A percentile compares a stretch with the other conserved stretches of the same genome.
Evolutionary conservation across 2,329 filamentous ascomycete genomes (phyloP).

Genomic region (Talaromyces amestolkiae): DNA sequence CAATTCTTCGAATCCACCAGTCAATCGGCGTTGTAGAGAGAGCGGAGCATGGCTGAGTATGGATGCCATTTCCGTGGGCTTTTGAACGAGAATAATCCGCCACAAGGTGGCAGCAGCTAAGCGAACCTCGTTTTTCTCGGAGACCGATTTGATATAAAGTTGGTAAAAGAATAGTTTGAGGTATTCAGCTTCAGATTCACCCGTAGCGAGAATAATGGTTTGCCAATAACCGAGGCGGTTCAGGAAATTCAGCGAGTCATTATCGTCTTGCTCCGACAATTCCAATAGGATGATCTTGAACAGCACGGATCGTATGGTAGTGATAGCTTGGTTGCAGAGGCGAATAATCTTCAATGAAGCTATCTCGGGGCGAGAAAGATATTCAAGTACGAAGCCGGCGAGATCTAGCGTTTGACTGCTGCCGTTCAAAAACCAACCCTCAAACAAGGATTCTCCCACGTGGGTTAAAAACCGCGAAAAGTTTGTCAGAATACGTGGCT

Average conservation of each 20-base stretch:
- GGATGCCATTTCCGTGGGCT: conserved; percentile 73
- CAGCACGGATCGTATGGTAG: conserved; percentile 72
- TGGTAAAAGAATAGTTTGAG: conserved; percentile 88
- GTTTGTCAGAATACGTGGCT: conserved; percentile 83
- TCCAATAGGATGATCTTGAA: conserved; percentile 75
- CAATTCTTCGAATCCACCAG: conserved; percentile 75
- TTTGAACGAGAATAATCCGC: conserved; percentile 91
- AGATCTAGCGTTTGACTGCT: conserved; percentile 83
- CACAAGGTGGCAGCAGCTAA: conserved; percentile 78
- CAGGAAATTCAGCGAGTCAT: conserved; percentile 69
- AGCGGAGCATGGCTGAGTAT: conserved; percentile 71
- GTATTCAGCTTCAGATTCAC: conserved; percentile 75
- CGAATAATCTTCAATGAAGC: conserved; percentile 79
- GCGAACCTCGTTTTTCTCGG: conserved; percentile 64
- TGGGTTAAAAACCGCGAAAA: conserved; percentile 76
- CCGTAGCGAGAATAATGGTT: conserved; percentile 75
- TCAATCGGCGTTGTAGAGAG: conserved; percentile 68
- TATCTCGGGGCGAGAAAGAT: conserved; percentile 81
- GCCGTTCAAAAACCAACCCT: conserved; percentile 93
- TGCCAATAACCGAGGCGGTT: conserved; percentile 94
- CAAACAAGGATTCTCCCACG: conserved; percentile 85
- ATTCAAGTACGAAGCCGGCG: conserved; percentile 78
- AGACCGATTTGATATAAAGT: conserved; percentile 83
- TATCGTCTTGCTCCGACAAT: conserved; percentile 77
- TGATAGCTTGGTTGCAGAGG: conserved; percentile 82